Evolutionary conservation across 305 asterid genomes (phyloP).

Genomic region (Fraxinus sp.): DNA sequence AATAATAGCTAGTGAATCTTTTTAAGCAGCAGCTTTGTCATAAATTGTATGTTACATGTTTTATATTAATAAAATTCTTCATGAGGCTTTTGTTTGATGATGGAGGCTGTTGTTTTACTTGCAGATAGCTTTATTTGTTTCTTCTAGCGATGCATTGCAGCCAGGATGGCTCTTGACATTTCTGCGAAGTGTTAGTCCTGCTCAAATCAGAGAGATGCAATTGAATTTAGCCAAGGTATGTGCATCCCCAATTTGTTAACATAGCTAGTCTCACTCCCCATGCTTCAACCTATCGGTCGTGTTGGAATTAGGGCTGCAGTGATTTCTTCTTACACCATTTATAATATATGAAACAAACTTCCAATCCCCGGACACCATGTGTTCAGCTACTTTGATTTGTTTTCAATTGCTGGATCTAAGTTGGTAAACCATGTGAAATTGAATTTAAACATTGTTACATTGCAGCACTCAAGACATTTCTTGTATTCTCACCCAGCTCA

Average conservation of each 20-base stretch:
- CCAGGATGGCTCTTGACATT: slow-evolving; percentile 78
- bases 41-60: neutral
- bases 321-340: neutral
- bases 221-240: slow-evolving; percentile 74
- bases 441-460: slow-evolving; percentile 18
- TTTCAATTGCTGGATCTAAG: neutral
- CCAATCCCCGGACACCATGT: neutral
- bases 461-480: slow-evolving; percentile 84
- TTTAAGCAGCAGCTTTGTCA: neutral
- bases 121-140: slow-evolving; percentile 87
- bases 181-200: slow-evolving; percentile 59
- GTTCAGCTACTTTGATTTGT: neutral
- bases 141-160: slow-evolving; percentile 73
- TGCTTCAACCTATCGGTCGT: slow-evolving; percentile 3
- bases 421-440: slow-evolving; percentile 6
- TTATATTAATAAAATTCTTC: neutral
- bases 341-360: neutral
- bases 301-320: neutral
- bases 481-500: slow-evolving; percentile 90
- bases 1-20: neutral
- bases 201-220: slow-evolving; percentile 67
- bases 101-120: slow-evolving; percentile 27
- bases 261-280: slow-evolving; percentile 5
- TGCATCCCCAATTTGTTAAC: slow-evolving; percentile 18
- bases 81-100: slow-evolving; percentile 19